These are phyloP conservation scores for Cladosporium sp. DNA, from an alignment of 2,329 filamentous ascomycete species.

Conservation along the genomic window DNA sequence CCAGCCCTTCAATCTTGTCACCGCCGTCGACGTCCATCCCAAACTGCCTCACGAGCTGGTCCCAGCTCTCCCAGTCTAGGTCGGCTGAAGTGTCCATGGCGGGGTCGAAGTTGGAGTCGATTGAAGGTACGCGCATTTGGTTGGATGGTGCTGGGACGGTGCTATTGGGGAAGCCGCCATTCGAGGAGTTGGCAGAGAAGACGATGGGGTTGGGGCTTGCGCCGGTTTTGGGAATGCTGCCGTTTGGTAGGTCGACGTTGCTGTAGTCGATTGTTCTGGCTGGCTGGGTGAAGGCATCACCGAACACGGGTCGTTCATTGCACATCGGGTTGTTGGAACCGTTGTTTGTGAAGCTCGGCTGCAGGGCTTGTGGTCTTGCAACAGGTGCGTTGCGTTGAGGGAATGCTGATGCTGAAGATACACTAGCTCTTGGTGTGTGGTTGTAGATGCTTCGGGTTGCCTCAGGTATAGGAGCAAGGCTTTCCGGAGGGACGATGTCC, in stretches of 20 bases:
- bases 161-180: neutral
- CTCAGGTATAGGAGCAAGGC: constrained; percentile 4
- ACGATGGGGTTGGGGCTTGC: neutral
- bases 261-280: constrained; percentile 3
- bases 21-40: constrained; percentile 43
- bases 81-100: constrained; percentile 41
- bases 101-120: constrained; percentile 29
- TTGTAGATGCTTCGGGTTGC: neutral
- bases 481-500: constrained; percentile 17
- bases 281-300: neutral
- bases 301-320: neutral
- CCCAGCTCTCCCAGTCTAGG: constrained; percentile 51
- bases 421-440: constrained; percentile 2
- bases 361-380: constrained; percentile 1
- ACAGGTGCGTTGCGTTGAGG: neutral
- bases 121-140: constrained; percentile 4
- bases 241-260: neutral
- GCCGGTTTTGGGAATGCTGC: neutral
- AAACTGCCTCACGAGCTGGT: constrained; percentile 50
- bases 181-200: neutral
- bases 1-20: constrained; percentile 9
- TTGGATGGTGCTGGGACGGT: neutral
- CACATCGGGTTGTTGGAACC: neutral
- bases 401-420: constrained; percentile 4
- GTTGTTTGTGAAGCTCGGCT: neutral